A percentile compares a stretch with the other conserved stretches of the same genome.
Conservation (phyloP, 2,329 filamentous ascomycete genomes). For the Lasiodiplodia citricola region DNA sequence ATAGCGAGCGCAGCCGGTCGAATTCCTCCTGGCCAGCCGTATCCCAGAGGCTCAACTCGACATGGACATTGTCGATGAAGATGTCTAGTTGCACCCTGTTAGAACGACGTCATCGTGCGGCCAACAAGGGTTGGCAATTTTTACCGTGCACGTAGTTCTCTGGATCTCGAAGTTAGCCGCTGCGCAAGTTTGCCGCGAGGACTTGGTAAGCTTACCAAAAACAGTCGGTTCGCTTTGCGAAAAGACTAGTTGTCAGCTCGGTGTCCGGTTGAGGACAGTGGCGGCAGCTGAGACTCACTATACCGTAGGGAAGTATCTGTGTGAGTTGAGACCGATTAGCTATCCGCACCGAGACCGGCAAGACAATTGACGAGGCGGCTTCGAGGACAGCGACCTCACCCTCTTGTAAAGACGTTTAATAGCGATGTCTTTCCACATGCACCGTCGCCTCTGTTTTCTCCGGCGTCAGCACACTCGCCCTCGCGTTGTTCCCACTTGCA, state of each 20-base stretch:
- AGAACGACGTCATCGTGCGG: conserved; percentile 9
- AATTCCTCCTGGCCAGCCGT: conserved; percentile 99
- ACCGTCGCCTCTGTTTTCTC: conserved; percentile 76
- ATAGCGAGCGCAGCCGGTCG: conserved; percentile 90
- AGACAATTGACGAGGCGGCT: conserved; percentile 31
- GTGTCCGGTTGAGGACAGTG: background rate
- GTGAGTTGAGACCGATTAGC: conserved; percentile 31
- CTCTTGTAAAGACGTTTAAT: conserved; percentile 97
- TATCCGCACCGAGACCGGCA: conserved; percentile 19
- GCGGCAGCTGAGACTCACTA: conserved; percentile 63
- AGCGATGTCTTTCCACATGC: conserved; percentile 96
- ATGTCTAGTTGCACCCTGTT: conserved; percentile 70
- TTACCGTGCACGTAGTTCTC: conserved; percentile 98
- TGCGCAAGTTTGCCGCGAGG: background rate
- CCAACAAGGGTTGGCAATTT: conserved; percentile 32
- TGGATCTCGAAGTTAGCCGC: conserved; percentile 39
- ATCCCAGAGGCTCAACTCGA: conserved; percentile 97
- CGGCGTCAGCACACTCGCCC: conserved; percentile 14
- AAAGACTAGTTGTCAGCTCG: conserved; percentile 8
- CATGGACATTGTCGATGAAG: conserved; percentile 96
- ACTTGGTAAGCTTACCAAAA: conserved; percentile 62
- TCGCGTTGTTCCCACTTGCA: conserved; percentile 32
- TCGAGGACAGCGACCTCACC: conserved; percentile 60
- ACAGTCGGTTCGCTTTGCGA: conserved; percentile 81
- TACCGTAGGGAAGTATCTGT: conserved; percentile 93